phyloP scores from a whole-genome alignment of 345 rosid species.

The Combretum micranthum region DNA sequence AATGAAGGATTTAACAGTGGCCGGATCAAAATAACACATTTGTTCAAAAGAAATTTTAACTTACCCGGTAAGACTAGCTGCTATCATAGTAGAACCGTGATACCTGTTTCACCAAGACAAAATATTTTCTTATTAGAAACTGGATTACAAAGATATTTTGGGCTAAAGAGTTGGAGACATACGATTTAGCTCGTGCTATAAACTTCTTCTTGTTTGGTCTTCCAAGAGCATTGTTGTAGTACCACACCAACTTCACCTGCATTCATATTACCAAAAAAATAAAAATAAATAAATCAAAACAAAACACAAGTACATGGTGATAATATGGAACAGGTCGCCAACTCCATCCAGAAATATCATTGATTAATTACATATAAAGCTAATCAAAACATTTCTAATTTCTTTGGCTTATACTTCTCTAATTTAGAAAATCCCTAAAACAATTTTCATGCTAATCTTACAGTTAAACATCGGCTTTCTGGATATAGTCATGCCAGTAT shows the following conservation, averaged over 20 bases:
- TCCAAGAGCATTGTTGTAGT: slow-evolving; percentile 83
- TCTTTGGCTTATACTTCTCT: background rate
- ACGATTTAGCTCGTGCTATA: slow-evolving; percentile 73
- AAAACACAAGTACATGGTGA: background rate
- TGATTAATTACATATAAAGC: background rate
- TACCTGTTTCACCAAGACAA: slow-evolving; percentile 37
- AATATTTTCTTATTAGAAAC: slow-evolving; percentile 7
- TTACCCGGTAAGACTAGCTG: slow-evolving; percentile 98
- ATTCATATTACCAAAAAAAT: slow-evolving; percentile 6
- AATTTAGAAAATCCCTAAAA: background rate
- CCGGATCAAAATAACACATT: no score
- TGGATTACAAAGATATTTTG: background rate
- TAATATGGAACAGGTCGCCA: background rate
- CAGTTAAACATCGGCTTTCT: no score
- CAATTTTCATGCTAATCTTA: background rate
- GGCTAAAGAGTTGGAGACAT: slow-evolving; percentile 7
- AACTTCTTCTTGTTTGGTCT: slow-evolving; percentile 78
- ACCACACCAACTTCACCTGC: slow-evolving; percentile 91
- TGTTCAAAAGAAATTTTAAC: background rate
- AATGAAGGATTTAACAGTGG: background rate
- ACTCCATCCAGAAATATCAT: background rate
- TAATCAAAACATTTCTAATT: background rate
- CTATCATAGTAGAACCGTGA: slow-evolving; percentile 87
- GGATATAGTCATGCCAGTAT: no score
- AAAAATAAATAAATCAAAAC: background rate